Evolutionary conservation across 495 filamentous ascomycete species (phyloP), one percentile per base, ranked within the genome.

Genomic region (Hyaloscypha finlandica): DNA sequence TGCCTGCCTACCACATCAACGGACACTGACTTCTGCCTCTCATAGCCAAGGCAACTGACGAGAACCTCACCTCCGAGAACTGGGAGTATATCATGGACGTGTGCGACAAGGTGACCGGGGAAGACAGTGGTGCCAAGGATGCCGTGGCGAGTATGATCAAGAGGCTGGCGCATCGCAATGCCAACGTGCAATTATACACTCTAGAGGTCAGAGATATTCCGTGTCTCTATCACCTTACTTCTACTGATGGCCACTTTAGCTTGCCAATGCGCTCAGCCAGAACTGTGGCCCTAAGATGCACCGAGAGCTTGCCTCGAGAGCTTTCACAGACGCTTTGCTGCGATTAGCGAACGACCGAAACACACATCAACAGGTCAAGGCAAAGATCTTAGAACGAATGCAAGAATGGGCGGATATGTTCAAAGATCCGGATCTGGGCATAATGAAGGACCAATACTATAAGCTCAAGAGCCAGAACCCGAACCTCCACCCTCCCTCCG

Each of bases 61-160:
- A 99, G 84, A 99, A 97, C 77, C 86, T 97, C 74, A 98, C 95
- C 9, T 91, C 91, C 53, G 96, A 98, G 81, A 97, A 98, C 79
- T 99, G 95, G 95, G 95, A 95, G 73, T 93, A 89, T 76, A 99
- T 99, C 77, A 89, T 99, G 78, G 95, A 99, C 84, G 93, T 98
- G 64, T 97, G 94, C 84, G 95, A 99, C 78, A 94, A 93, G 74
- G 95, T 97, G 52, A 80, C 74, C 32, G 79, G 74, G 60, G 78
- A 84, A 63, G 61, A 76, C 54, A 84, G 81, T 74, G 86, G 93
- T 53, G 84, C 93, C 60, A 97, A 96, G 80, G 94, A 98, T 81
- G 93, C 88, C 20, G 92, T 98, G 68, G 91, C 93, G 68, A 90
- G 92, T 66, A 84, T 99, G 84, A 99, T 98, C 77, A 98, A 97